A percentile compares a stretch with the other conserved stretches of the same genome.
phyloP scores from a whole-genome alignment of 805 yeast species.

The Myxozyma neotropica region DNA sequence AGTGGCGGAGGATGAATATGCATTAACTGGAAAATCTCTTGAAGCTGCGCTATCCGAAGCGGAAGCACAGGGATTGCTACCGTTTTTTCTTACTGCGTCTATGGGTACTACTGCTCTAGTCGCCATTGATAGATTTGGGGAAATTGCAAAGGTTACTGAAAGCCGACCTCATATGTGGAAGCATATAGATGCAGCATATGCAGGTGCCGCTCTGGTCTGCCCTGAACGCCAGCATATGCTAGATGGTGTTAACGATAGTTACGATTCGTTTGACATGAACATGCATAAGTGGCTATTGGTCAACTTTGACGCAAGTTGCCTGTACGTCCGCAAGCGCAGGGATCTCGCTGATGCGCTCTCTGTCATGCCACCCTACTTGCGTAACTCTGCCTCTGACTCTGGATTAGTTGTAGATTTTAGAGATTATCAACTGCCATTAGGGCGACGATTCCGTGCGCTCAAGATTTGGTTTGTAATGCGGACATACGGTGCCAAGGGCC shows the following conservation, averaged over 20 bases:
- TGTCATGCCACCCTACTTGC: slow-evolving; percentile 33
- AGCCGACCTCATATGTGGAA: slow-evolving; percentile 29
- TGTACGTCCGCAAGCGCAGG: slow-evolving; percentile 31
- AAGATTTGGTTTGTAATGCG: slow-evolving; percentile 38
- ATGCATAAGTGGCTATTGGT: slow-evolving; percentile 38
- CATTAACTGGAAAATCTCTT: slow-evolving; percentile 26
- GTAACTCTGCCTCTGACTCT: slow-evolving; percentile 32
- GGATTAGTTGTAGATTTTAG: slow-evolving; percentile 36
- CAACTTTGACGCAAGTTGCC: slow-evolving; percentile 36
- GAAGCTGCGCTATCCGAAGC: slow-evolving; percentile 23
- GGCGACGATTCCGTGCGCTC: slow-evolving; percentile 35
- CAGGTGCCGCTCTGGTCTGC: slow-evolving; percentile 36
- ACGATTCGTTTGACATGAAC: slow-evolving; percentile 37
- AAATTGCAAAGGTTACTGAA: slow-evolving; percentile 23
- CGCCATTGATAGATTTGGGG: slow-evolving; percentile 34
- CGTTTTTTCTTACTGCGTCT: slow-evolving; percentile 35
- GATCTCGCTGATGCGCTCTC: slow-evolving; percentile 34
- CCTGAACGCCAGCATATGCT: slow-evolving; percentile 30
- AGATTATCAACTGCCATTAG: slow-evolving; percentile 37
- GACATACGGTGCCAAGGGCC: slow-evolving; percentile 32
- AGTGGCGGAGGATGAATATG: slow-evolving; percentile 28
- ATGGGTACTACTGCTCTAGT: slow-evolving; percentile 37
- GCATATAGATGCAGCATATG: slow-evolving; percentile 37
- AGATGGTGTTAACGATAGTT: slow-evolving; percentile 26
- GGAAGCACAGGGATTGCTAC: slow-evolving; percentile 29